Evolutionary conservation across 2,329 filamentous ascomycete species (phyloP).

Genomic region (Trichoderma afroharzianum): DNA sequence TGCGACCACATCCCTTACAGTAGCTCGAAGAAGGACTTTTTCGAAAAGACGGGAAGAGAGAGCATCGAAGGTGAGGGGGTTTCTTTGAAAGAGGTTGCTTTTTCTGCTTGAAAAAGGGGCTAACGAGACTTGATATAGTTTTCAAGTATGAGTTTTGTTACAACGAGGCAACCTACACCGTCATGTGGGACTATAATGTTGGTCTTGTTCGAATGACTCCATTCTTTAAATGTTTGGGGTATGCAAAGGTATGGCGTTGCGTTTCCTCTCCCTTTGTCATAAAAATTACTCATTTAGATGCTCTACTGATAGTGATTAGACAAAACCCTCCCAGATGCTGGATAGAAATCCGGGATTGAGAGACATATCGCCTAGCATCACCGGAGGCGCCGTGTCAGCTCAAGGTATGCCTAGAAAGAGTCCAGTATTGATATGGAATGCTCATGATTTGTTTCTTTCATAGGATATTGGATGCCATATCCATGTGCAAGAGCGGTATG

Average conservation of each 20-base stretch:
- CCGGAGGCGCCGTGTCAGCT: constrained; percentile 81
- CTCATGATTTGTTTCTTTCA: constrained; percentile 5
- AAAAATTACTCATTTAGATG: not conserved
- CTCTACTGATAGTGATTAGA: constrained; percentile 50
- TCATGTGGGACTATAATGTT: constrained; percentile 98
- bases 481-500: constrained; percentile 81
- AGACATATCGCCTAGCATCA: constrained; percentile 92
- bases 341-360: constrained; percentile 74
- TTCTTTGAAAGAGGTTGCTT: not conserved
- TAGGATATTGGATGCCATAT: constrained; percentile 97
- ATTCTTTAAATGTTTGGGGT: constrained; percentile 87
- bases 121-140: constrained; percentile 44
- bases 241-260: constrained; percentile 66
- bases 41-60: constrained; percentile 79
- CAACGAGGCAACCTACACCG: constrained; percentile 62
- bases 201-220: constrained; percentile 91
- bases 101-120: not conserved
- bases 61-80: constrained; percentile 72
- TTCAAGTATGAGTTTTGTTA: constrained; percentile 78
- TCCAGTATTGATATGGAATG: not conserved
- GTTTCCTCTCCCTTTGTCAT: not conserved
- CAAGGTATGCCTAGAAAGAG: constrained; percentile 60
- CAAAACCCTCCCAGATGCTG: constrained; percentile 80
- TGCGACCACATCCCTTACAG: constrained; percentile 86
- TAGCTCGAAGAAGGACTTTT: constrained; percentile 88